Evolutionary conservation across 164 flowering plant genomes (phyloP).

Genomic region (Buxus sempervirens): DNA sequence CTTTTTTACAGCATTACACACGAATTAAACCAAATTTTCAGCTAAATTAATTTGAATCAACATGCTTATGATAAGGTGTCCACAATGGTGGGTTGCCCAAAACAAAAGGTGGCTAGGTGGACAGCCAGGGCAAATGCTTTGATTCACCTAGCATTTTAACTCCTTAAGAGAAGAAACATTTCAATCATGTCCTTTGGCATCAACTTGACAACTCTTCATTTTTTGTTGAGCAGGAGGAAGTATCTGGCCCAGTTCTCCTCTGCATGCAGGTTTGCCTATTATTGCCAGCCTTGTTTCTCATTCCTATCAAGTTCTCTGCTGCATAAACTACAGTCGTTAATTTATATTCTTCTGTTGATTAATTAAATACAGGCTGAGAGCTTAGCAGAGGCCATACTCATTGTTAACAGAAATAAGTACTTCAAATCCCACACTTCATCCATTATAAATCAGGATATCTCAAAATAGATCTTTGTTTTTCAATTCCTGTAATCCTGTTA

Average conservation of each 20-base stretch:
- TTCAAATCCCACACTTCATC: neutral
- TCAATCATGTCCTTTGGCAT: constrained; percentile 10
- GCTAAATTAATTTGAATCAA: too few species aligned
- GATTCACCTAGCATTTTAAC: too few species aligned
- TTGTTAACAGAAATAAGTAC: constrained; percentile 56
- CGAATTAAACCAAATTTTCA: too few species aligned
- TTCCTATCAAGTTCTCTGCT: neutral
- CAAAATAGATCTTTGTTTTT: neutral
- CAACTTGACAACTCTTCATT: constrained; percentile 13
- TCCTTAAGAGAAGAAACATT: constrained; percentile 10
- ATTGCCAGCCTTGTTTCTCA: neutral
- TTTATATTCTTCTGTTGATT: constrained; percentile 11
- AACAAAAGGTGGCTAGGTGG: too few species aligned
- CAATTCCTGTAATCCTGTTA: neutral
- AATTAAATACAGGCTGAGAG: constrained; percentile 43
- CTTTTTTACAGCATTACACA: too few species aligned
- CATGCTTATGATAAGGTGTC: too few species aligned
- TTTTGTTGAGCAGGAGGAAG: constrained; percentile 53
- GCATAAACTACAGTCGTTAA: constrained; percentile 2
- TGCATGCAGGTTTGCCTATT: constrained; percentile 55
- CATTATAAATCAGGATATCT: neutral
- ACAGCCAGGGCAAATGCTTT: too few species aligned
- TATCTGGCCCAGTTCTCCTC: constrained; percentile 70
- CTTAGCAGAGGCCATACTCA: constrained; percentile 55
- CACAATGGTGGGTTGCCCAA: too few species aligned